Conservation (phyloP, 805 yeast genomes). For the Kodamaea hsintzibuensis region DNA sequence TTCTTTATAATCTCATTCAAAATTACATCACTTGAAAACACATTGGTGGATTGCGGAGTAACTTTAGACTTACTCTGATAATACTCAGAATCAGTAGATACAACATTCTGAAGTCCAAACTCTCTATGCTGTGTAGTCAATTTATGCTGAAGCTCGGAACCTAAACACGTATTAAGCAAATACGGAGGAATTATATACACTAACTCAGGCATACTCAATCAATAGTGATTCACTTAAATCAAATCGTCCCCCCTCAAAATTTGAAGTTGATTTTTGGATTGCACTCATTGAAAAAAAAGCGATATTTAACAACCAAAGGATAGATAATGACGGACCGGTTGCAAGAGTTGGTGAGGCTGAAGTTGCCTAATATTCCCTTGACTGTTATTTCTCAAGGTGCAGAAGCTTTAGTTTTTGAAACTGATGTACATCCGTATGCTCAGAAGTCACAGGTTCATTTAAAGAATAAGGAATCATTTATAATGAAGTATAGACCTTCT, state of each 20-base stretch:
- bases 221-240: not conserved
- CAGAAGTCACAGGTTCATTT: slow-evolving; percentile 20
- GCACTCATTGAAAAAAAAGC: not conserved
- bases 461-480: slow-evolving; percentile 39
- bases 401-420: slow-evolving; percentile 75
- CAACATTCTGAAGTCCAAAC: slow-evolving; percentile 27
- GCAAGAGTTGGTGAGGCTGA: slow-evolving; percentile 5
- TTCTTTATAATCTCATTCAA: slow-evolving; percentile 33
- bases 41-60: slow-evolving; percentile 9
- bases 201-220: slow-evolving; percentile 14
- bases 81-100: slow-evolving; percentile 26
- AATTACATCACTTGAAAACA: slow-evolving; percentile 31
- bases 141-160: slow-evolving; percentile 30
- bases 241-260: not conserved
- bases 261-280: not conserved
- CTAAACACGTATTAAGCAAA: slow-evolving; percentile 38
- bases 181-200: slow-evolving; percentile 45
- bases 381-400: slow-evolving; percentile 81
- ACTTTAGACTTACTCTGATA: slow-evolving; percentile 21
- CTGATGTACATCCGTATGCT: slow-evolving; percentile 67
- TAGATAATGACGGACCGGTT: slow-evolving; percentile 7
- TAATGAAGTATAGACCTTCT: slow-evolving; percentile 83
- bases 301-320: too few relatives aligned
- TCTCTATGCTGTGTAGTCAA: slow-evolving; percentile 23
- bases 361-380: slow-evolving; percentile 51